Evolutionary conservation across 2,329 filamentous ascomycete genomes (phyloP).

Genomic region (Aschersonia sp.): DNA sequence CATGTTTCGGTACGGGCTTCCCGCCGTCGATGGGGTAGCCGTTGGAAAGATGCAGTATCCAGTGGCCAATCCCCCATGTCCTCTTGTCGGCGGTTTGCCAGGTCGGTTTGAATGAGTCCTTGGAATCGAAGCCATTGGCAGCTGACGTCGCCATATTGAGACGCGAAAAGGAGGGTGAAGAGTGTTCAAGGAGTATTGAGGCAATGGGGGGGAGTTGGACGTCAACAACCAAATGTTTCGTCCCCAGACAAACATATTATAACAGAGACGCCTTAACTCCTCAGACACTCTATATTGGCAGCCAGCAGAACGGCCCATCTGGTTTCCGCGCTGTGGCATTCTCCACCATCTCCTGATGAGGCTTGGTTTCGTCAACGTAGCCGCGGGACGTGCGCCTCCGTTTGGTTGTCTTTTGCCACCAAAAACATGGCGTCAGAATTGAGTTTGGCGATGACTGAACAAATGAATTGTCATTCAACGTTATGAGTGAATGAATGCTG

Average conservation of each 20-base stretch:
- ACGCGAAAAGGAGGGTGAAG: no score
- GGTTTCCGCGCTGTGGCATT: neutral
- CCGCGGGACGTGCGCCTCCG: neutral
- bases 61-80: slow-evolving; percentile 1
- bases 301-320: neutral
- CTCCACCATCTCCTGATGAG: neutral
- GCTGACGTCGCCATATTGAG: neutral
- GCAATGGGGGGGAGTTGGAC: no score
- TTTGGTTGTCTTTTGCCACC: neutral
- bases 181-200: no score
- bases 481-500: no score
- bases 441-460: no score
- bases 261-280: neutral
- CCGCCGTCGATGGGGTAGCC: neutral
- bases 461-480: no score
- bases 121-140: neutral
- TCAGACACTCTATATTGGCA: neutral
- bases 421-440: neutral
- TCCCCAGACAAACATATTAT: no score
- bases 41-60: neutral
- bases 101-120: slow-evolving; percentile 2
- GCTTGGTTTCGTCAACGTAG: neutral
- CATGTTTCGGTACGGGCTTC: slow-evolving; percentile 1
- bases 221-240: no score
- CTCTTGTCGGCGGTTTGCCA: slow-evolving; percentile 1